These are phyloP conservation scores for Eleusine indica DNA, from an alignment of 176 grass and related monocot species.

Conservation along the genomic window DNA sequence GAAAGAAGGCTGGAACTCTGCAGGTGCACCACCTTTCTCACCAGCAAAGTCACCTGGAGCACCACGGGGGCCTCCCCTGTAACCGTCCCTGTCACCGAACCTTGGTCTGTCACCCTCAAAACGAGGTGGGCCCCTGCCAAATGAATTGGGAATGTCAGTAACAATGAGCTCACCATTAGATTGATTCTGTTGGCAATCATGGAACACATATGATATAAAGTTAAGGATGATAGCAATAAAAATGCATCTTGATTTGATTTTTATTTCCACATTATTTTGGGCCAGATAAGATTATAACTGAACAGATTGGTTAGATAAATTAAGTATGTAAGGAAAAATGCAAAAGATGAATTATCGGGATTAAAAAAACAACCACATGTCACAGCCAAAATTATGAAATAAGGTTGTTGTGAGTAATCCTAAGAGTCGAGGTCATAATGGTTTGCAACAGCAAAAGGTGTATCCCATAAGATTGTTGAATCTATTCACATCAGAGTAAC, in stretches of 20 bases:
- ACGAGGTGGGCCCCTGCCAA: conserved; percentile 70
- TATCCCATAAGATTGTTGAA: not conserved
- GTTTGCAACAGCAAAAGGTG: not conserved
- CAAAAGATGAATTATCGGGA: not conserved
- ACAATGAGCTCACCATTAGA: not conserved
- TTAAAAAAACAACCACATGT: not conserved
- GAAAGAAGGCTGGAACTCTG: conserved; percentile 84
- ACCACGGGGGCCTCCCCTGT: conserved; percentile 77
- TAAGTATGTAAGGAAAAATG: not conserved
- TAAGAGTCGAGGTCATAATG: not conserved
- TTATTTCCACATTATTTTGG: not conserved
- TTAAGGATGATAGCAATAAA: not conserved
- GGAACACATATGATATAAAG: not conserved
- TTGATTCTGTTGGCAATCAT: not conserved
- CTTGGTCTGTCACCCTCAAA: conserved; percentile 88
- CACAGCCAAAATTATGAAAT: not conserved
- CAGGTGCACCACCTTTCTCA: conserved; percentile 83
- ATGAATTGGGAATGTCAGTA: not conserved
- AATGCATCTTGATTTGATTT: not conserved
- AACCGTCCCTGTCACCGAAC: conserved; percentile 89
- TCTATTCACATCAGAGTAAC: too few species aligned
- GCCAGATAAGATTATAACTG: not conserved
- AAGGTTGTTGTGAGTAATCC: not conserved
- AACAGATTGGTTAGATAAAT: not conserved
- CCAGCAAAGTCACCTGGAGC: conserved; percentile 78